Evolutionary conservation across 441 rosid species (phyloP).

Genomic region (Biscutella laevigata): DNA sequence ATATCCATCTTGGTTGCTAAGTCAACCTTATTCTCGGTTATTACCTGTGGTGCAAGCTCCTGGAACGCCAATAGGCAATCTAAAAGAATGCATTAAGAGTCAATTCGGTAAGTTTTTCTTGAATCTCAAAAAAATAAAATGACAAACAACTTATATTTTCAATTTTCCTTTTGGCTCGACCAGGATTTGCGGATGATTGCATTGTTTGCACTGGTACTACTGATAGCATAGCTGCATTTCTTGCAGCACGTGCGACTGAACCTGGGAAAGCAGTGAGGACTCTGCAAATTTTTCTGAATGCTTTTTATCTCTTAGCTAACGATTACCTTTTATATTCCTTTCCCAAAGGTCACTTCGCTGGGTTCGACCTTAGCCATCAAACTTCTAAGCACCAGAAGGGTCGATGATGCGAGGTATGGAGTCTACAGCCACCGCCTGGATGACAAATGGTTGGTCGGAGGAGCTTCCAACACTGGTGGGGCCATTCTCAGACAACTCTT

Average conservation of each 20-base stretch:
- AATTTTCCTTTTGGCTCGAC: conserved; percentile 8
- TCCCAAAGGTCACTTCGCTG: conserved; percentile 72
- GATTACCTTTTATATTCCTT: neutral
- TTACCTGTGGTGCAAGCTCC: conserved; percentile 73
- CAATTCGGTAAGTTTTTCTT: conserved; percentile 39
- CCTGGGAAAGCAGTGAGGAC: conserved; percentile 79
- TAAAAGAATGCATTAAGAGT: conserved; percentile 46
- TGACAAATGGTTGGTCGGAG: conserved; percentile 97
- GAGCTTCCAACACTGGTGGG: conserved; percentile 97
- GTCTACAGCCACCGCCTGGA: conserved; percentile 93
- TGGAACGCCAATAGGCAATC: conserved; percentile 53
- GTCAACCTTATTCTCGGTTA: conserved; percentile 67
- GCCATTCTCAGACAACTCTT: conserved; percentile 76
- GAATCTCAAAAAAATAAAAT: neutral
- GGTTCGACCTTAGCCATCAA: conserved; percentile 91
- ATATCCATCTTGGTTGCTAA: conserved; percentile 74
- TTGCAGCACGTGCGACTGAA: conserved; percentile 73
- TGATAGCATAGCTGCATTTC: conserved; percentile 89
- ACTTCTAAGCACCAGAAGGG: conserved; percentile 64
- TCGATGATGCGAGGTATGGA: conserved; percentile 86
- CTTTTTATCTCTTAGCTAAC: neutral
- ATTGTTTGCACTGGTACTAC: conserved; percentile 78
- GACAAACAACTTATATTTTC: neutral
- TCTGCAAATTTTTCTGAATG: conserved; percentile 3
- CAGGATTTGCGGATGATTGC: conserved; percentile 73